These are phyloP conservation scores for Metschnikowia shivogae DNA, from an alignment of 805 yeast species.

Conservation along the genomic window DNA sequence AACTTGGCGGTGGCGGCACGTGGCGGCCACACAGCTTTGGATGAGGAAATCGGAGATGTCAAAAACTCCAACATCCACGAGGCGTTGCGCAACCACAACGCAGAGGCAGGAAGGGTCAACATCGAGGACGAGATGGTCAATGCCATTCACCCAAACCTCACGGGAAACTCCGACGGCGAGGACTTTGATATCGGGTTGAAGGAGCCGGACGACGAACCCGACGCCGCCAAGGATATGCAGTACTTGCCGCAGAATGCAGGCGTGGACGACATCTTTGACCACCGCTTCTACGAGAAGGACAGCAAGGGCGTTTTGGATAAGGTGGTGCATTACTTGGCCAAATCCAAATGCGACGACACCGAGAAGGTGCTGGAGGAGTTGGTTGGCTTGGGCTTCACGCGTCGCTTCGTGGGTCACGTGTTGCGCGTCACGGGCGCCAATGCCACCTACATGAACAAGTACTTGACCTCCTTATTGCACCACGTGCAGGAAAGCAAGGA, in stretches of 20 bases:
- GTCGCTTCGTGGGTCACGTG: slow-evolving; percentile 15
- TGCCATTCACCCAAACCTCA: slow-evolving; percentile 16
- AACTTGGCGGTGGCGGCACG: slow-evolving; percentile 16
- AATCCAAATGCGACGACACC: slow-evolving; percentile 8
- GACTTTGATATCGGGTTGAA: slow-evolving; percentile 12
- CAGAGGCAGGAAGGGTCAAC: slow-evolving; percentile 14
- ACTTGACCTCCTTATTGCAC: slow-evolving; percentile 9
- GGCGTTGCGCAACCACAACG: slow-evolving; percentile 15
- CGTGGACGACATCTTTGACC: slow-evolving; percentile 12
- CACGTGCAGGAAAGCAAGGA: slow-evolving; percentile 4
- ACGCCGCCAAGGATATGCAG: slow-evolving; percentile 8
- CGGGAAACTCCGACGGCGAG: slow-evolving; percentile 7
- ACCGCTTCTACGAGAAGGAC: slow-evolving; percentile 9
- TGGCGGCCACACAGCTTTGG: slow-evolving; percentile 23
- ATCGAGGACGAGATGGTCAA: slow-evolving; percentile 13
- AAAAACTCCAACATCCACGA: slow-evolving; percentile 24
- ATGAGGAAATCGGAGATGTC: slow-evolving; percentile 34
- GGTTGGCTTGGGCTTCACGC: slow-evolving; percentile 13
- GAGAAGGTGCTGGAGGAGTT: slow-evolving; percentile 11
- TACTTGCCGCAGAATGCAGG: slow-evolving; percentile 11
- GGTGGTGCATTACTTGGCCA: slow-evolving; percentile 7
- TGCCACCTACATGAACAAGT: slow-evolving; percentile 12
- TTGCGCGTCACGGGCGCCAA: slow-evolving; percentile 16
- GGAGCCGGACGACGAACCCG: slow-evolving; percentile 13
- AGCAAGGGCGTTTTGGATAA: slow-evolving; percentile 8